A percentile compares a stretch with the other conserved stretches of the same genome.
Evolutionary conservation across 768 basidiomycete species (phyloP).

Genomic region (Neoboletus brunneissimus): DNA sequence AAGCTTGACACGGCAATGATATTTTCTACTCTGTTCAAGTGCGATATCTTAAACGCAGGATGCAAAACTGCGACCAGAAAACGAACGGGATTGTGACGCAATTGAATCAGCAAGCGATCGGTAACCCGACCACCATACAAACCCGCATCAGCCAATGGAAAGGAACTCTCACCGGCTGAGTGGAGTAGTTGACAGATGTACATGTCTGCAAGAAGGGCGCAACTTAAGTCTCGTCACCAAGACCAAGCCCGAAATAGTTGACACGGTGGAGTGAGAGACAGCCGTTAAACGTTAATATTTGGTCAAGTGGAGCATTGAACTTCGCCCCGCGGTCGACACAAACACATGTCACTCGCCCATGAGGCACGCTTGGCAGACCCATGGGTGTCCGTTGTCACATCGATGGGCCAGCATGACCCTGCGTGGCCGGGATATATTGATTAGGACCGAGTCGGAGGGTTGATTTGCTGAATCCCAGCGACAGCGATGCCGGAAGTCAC

Average conservation of each 20-base stretch:
- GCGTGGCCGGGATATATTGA: background rate
- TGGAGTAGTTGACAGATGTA: slow-evolving; percentile 20
- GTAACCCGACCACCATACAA: background rate
- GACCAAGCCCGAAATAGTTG: background rate
- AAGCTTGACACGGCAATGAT: background rate
- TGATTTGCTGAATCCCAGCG: slow-evolving; percentile 3
- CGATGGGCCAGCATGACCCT: background rate
- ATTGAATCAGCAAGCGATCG: background rate
- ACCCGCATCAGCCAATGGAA: no score
- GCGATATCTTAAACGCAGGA: background rate
- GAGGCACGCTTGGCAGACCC: slow-evolving; percentile 3
- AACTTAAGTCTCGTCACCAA: background rate
- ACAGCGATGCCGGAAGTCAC: slow-evolving; percentile 4
- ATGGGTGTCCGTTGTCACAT: background rate
- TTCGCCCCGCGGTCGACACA: background rate
- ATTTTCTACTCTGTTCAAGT: background rate
- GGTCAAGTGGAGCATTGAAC: slow-evolving; percentile 14
- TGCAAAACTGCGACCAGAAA: background rate
- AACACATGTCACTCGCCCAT: background rate
- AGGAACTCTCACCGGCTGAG: slow-evolving; percentile 7
- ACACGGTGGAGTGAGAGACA: background rate
- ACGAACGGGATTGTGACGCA: background rate
- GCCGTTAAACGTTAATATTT: background rate
- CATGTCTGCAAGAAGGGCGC: no score
- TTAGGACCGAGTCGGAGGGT: background rate